Percentiles rank a stretch among this genome's conserved stretches.
Conservation (phyloP, 805 yeast genomes). For the Candida montana region DNA sequence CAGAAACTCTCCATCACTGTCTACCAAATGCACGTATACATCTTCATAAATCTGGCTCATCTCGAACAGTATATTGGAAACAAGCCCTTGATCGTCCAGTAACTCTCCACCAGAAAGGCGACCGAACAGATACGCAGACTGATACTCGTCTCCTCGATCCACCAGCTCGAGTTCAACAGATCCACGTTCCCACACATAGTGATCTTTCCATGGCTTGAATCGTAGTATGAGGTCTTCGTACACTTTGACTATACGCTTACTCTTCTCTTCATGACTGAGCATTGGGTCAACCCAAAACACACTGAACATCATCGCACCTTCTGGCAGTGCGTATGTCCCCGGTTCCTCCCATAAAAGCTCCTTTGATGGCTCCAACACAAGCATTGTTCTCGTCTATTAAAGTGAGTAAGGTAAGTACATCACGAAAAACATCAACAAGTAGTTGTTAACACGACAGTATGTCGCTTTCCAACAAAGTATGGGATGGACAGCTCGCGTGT, state of each 20-base stretch:
- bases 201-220: constrained; percentile 31
- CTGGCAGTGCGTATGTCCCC: constrained; percentile 3
- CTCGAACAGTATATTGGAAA: constrained; percentile 35
- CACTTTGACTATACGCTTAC: constrained; percentile 12
- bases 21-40: constrained; percentile 41
- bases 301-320: constrained; percentile 23
- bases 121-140: constrained; percentile 26
- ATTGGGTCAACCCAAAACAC: constrained; percentile 29
- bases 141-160: constrained; percentile 1
- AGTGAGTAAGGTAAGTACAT: neutral
- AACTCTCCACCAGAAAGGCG: constrained; percentile 39
- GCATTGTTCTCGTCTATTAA: neutral
- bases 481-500: constrained; percentile 52
- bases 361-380: constrained; percentile 1
- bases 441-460: no score
- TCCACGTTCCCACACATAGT: constrained; percentile 39
- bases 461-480: constrained; percentile 35
- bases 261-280: constrained; percentile 16
- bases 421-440: no score
- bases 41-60: constrained; percentile 31
- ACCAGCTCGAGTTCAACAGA: constrained; percentile 10
- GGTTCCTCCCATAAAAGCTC: constrained; percentile 15
- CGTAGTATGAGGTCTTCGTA: constrained; percentile 20
- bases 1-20: constrained; percentile 53
- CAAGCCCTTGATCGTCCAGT: constrained; percentile 40